phyloP scores from a whole-genome alignment of 2,329 filamentous ascomycete genomes.

The Penicillium fuscoglaucum region DNA sequence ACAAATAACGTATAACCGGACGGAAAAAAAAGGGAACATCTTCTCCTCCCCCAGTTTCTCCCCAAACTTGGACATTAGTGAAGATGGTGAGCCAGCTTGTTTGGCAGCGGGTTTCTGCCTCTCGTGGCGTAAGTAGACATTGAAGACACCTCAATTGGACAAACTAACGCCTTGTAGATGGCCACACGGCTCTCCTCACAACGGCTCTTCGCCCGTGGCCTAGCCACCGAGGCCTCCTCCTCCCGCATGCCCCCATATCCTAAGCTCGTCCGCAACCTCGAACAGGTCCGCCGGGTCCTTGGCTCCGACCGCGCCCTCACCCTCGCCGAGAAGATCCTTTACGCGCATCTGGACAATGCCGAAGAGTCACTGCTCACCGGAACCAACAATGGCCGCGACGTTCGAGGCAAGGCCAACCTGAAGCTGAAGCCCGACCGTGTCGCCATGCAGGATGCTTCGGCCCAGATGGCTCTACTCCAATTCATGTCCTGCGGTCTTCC shows the following conservation, averaged over 20 bases:
- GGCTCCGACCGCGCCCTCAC: constrained; percentile 67
- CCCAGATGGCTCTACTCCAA: constrained; percentile 96
- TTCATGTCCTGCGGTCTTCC: constrained; percentile 97
- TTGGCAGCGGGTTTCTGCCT: constrained; percentile 40
- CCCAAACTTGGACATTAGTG: constrained; percentile 16
- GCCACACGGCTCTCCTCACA: constrained; percentile 38
- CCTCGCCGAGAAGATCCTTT: constrained; percentile 96
- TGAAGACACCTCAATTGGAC: constrained; percentile 2
- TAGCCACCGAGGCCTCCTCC: constrained; percentile 43
- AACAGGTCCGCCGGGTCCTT: constrained; percentile 72
- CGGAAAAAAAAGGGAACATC: constrained; percentile 21
- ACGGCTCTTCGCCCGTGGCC: constrained; percentile 33
- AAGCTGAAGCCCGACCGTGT: constrained; percentile 97
- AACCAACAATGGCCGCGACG: constrained; percentile 78
- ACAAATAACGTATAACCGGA: constrained; percentile 24
- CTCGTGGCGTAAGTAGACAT: constrained; percentile 37
- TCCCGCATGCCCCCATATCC: constrained; percentile 75
- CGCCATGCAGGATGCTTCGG: constrained; percentile 98
- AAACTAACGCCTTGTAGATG: constrained; percentile 29
- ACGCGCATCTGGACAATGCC: constrained; percentile 86
- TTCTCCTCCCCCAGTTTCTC: constrained; percentile 19
- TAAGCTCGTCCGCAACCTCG: constrained; percentile 74
- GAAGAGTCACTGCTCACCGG: constrained; percentile 83
- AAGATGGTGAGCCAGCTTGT: constrained; percentile 44
- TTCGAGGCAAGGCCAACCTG: constrained; percentile 86